Percentiles rank a stretch among this genome's conserved stretches.
phyloP scores from a whole-genome alignment of 1,284 basidiomycete species.

The Xerocomus cyaneibrunnescens region DNA sequence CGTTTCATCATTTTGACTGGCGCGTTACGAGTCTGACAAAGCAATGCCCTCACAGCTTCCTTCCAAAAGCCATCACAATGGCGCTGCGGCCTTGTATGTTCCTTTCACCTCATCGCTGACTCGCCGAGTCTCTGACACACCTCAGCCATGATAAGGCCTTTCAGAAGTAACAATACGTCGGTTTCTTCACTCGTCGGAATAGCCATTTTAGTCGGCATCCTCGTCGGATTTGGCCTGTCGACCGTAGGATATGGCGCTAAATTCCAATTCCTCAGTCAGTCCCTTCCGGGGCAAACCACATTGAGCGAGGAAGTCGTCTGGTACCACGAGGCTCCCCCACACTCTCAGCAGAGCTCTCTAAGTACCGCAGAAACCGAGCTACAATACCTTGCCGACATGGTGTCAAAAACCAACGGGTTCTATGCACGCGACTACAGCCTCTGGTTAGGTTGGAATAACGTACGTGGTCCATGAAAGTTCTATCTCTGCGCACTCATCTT shows the following conservation, averaged over 20 bases:
- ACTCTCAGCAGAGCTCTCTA: neutral
- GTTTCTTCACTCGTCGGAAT: conserved; percentile 13
- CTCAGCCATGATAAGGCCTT: conserved; percentile 7
- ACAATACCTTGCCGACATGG: conserved; percentile 22
- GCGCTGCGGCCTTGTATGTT: neutral
- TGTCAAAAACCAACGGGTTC: conserved; percentile 32
- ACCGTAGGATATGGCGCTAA: conserved; percentile 17
- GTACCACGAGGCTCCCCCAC: conserved; percentile 7
- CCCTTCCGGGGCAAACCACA: conserved; percentile 11
- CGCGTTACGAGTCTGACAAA: too few species aligned
- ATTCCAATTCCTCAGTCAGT: conserved; percentile 21
- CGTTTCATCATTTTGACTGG: too few species aligned
- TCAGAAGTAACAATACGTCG: neutral
- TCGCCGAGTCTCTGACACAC: neutral
- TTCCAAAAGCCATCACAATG: neutral
- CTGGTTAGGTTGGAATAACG: conserved; percentile 38
- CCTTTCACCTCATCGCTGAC: neutral
- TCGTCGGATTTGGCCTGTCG: conserved; percentile 28
- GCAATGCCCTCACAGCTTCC: too few species aligned
- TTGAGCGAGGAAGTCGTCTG: conserved; percentile 24
- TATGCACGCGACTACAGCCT: conserved; percentile 38
- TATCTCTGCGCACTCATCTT: conserved; percentile 1
- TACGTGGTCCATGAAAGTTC: conserved; percentile 5
- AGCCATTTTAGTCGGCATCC: conserved; percentile 25
- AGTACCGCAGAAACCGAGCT: conserved; percentile 12